A percentile compares a stretch with the other conserved stretches of the same genome.
These are phyloP conservation scores for Salicornia ramosissima DNA, from an alignment of 148 eudicot species.

Conservation along the genomic window DNA sequence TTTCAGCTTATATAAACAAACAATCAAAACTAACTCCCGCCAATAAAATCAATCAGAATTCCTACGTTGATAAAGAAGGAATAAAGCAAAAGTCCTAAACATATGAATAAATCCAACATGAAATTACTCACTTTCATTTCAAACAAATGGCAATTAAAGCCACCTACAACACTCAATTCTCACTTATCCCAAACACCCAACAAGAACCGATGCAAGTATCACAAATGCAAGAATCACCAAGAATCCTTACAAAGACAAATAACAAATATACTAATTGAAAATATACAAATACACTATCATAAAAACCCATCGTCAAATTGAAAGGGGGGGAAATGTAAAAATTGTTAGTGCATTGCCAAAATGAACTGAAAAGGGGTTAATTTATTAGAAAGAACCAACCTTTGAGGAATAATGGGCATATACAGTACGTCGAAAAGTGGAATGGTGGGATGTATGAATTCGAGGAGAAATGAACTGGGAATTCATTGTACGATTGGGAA, in stretches of 20 bases:
- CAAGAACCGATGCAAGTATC: not conserved
- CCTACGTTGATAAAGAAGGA: not conserved
- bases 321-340: too few species aligned
- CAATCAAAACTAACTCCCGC: too few species aligned
- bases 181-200: not conserved
- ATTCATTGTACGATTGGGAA: constrained; percentile 1
- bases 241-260: too few species aligned
- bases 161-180: not conserved
- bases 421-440: constrained; percentile 4
- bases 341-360: not conserved
- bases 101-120: not conserved
- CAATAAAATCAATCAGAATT: too few species aligned
- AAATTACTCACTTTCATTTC: not conserved
- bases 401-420: constrained; percentile 11
- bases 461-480: constrained; percentile 1
- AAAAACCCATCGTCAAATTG: too few species aligned
- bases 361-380: not conserved
- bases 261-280: too few species aligned
- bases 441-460: constrained; percentile 13
- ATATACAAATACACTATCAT: too few species aligned
- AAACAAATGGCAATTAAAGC: not conserved
- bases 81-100: not conserved
- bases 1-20: too few species aligned
- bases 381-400: constrained; percentile 17
- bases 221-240: too few species aligned